phyloP scores from a whole-genome alignment of 768 basidiomycete species.

The Polyporus arcularius region DNA sequence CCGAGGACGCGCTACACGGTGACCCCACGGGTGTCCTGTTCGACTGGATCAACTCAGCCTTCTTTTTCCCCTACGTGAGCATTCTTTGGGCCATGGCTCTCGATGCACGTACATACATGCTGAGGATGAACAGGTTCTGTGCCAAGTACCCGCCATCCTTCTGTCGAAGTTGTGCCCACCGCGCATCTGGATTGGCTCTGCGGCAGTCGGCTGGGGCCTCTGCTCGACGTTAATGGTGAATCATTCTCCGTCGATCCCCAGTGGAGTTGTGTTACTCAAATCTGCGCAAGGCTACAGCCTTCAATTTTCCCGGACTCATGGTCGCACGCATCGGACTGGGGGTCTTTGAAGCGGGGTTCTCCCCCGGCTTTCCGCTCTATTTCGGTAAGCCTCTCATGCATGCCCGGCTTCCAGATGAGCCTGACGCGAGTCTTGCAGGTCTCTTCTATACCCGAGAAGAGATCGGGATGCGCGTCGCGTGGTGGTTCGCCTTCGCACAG shows the following conservation, averaged over 20 bases:
- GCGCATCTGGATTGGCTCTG: conserved; percentile 62
- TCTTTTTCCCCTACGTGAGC: conserved; percentile 78
- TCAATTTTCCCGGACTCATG: conserved; percentile 60
- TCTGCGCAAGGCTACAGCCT: conserved; percentile 54
- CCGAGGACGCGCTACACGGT: conserved; percentile 62
- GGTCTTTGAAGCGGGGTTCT: conserved; percentile 77
- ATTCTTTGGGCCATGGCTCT: background rate
- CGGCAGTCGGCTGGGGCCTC: conserved; percentile 75
- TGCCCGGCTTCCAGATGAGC: too few relatives aligned
- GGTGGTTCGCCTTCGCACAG: conserved; percentile 86
- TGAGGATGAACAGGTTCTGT: conserved; percentile 54
- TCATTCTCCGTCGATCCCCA: background rate
- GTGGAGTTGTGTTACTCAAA: background rate
- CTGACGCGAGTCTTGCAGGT: conserved; percentile 39
- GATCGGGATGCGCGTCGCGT: conserved; percentile 72
- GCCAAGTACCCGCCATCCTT: conserved; percentile 68
- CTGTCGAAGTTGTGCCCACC: conserved; percentile 70
- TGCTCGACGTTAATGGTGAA: conserved; percentile 70
- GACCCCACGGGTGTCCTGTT: conserved; percentile 68
- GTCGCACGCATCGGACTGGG: conserved; percentile 65
- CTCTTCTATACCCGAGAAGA: conserved; percentile 77
- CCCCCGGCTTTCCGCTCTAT: conserved; percentile 76
- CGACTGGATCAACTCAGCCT: conserved; percentile 76
- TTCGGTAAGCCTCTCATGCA: conserved; percentile 52
- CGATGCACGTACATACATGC: too few relatives aligned